These are phyloP conservation scores for Tolypocladium ovalisporum DNA, from an alignment of 2,329 filamentous ascomycete genomes.

Conservation along the genomic window DNA sequence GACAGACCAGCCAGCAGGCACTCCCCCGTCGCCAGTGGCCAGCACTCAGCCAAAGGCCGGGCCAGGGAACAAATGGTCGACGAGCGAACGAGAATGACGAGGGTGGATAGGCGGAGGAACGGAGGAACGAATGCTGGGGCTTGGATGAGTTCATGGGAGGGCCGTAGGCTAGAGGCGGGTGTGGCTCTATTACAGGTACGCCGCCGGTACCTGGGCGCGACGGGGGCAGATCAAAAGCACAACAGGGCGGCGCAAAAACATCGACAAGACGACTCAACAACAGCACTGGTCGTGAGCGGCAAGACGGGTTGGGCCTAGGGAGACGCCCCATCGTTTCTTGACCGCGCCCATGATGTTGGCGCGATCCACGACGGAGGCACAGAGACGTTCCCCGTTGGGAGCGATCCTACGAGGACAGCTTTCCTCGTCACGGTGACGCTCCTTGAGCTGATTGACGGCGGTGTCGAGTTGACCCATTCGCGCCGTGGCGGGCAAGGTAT, in stretches of 20 bases:
- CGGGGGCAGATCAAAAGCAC: not conserved
- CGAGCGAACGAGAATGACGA: not conserved
- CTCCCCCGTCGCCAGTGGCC: not conserved
- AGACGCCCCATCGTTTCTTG: not conserved
- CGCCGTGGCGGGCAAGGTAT: not conserved
- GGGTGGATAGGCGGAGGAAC: constrained; percentile 3
- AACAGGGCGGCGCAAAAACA: not conserved
- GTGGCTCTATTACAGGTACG: not conserved
- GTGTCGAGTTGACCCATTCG: not conserved
- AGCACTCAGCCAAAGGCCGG: not conserved
- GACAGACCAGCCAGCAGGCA: not conserved
- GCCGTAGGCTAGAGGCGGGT: not conserved
- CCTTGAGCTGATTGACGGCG: not conserved
- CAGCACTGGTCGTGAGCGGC: too few relatives aligned
- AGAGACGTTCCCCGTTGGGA: too few relatives aligned
- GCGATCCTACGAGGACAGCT: too few relatives aligned
- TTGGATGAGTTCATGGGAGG: not conserved
- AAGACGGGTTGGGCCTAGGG: not conserved
- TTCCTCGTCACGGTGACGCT: too few relatives aligned
- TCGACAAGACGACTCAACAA: too few relatives aligned
- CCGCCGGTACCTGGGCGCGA: not conserved
- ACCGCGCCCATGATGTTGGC: too few relatives aligned
- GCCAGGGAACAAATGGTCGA: not conserved
- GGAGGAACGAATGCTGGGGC: constrained; percentile 1
- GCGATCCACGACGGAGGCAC: not conserved